phyloP scores from a whole-genome alignment of 441 rosid genomes.

The Gossypium aridum region DNA sequence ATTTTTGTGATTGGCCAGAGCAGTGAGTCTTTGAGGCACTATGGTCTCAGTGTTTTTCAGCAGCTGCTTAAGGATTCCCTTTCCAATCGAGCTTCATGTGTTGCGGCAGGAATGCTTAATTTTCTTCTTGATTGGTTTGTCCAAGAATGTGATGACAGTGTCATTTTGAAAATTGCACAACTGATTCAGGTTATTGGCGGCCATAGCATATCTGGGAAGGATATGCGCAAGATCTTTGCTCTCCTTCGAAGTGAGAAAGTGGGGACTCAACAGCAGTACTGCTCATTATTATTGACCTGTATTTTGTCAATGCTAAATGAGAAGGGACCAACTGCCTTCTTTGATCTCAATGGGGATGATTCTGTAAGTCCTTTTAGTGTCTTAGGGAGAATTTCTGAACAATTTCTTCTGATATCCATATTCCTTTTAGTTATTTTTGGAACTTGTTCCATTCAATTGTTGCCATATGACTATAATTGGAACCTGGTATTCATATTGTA shows the following conservation, averaged over 20 bases:
- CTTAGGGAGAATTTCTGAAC: not conserved
- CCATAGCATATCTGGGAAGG: constrained; percentile 99
- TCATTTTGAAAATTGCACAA: constrained; percentile 81
- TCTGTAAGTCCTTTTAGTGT: constrained; percentile 62
- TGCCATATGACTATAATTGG: not conserved
- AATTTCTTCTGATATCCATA: not conserved
- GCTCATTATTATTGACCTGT: constrained; percentile 74
- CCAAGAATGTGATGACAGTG: constrained; percentile 67
- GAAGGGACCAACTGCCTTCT: constrained; percentile 98
- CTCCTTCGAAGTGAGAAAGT: constrained; percentile 98
- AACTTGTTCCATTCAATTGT: constrained; percentile 1
- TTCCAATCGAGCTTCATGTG: constrained; percentile 93
- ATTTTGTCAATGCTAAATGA: constrained; percentile 95
- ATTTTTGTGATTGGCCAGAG: constrained; percentile 92
- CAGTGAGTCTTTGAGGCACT: constrained; percentile 90
- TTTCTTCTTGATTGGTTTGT: constrained; percentile 99
- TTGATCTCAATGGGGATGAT: constrained; percentile 85
- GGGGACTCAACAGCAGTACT: constrained; percentile 72
- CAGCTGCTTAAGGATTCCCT: constrained; percentile 91
- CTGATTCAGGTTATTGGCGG: constrained; percentile 96
- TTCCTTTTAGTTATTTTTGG: not conserved
- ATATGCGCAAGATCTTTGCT: constrained; percentile 94
- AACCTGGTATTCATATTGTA: not conserved
- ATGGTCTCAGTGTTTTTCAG: constrained; percentile 84
- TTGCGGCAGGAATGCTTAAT: constrained; percentile 93